Percentiles rank a stretch among this genome's conserved stretches.
Evolutionary conservation across 768 basidiomycete genomes (phyloP).

Genomic region (Phlebiopsis gigantea): DNA sequence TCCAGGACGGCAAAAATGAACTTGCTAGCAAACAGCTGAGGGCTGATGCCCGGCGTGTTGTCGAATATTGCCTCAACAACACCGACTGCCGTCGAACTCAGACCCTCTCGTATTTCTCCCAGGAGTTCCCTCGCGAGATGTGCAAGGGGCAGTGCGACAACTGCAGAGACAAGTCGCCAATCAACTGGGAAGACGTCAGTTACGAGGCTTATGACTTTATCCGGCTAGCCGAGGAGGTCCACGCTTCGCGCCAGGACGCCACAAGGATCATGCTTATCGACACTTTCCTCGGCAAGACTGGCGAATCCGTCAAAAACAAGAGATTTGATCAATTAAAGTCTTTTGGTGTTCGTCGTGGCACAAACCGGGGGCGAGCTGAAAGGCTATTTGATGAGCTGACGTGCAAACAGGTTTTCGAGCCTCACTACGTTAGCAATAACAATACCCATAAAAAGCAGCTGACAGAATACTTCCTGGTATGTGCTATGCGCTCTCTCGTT

Average conservation of each 20-base stretch:
- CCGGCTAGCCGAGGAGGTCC: constrained; percentile 40
- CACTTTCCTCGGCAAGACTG: constrained; percentile 62
- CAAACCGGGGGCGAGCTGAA: constrained; percentile 55
- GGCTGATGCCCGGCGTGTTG: constrained; percentile 60
- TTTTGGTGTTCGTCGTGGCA: constrained; percentile 34
- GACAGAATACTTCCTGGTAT: background rate
- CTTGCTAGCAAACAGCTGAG: constrained; percentile 40
- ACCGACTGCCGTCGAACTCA: constrained; percentile 84
- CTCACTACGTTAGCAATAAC: background rate
- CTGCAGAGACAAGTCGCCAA: constrained; percentile 45
- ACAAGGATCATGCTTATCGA: constrained; percentile 57
- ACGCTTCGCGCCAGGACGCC: constrained; percentile 38
- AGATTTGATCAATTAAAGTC: constrained; percentile 40
- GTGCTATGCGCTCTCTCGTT: too few relatives aligned
- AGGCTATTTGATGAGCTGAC: constrained; percentile 19
- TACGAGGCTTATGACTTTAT: constrained; percentile 50
- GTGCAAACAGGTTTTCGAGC: too few relatives aligned
- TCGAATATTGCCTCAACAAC: constrained; percentile 75
- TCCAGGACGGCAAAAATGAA: constrained; percentile 50
- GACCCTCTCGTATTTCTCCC: constrained; percentile 85
- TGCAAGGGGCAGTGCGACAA: constrained; percentile 82
- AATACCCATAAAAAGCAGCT: background rate
- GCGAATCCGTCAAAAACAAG: constrained; percentile 38
- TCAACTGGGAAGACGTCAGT: constrained; percentile 56
- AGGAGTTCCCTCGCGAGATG: constrained; percentile 61